Evolutionary conservation across 768 basidiomycete species (phyloP).

Genomic region (Xanthoconium purpureum): DNA sequence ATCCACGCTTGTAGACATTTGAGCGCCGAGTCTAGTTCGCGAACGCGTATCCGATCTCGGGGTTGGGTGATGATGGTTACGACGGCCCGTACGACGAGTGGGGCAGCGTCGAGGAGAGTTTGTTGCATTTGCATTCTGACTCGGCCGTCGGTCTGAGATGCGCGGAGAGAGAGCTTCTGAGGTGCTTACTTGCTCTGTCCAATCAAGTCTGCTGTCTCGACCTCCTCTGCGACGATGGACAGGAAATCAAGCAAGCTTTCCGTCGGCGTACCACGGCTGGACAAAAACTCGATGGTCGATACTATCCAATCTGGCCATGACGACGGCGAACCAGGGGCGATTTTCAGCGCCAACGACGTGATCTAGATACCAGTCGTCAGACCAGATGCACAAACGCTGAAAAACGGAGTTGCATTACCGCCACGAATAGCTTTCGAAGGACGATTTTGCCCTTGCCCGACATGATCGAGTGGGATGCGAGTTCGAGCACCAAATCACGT

Average conservation of each 20-base stretch:
- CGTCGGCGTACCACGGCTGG: constrained; percentile 51
- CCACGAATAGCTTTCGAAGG: constrained; percentile 83
- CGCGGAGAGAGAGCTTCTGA: background rate
- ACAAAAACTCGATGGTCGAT: constrained; percentile 59
- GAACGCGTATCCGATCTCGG: constrained; percentile 26
- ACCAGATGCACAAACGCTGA: background rate
- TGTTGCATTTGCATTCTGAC: constrained; percentile 60
- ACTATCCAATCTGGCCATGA: constrained; percentile 78
- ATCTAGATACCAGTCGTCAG: constrained; percentile 39
- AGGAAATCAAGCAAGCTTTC: constrained; percentile 73
- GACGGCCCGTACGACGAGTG: constrained; percentile 71
- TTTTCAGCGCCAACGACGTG: constrained; percentile 68
- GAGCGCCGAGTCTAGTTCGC: constrained; percentile 66
- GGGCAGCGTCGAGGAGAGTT: constrained; percentile 62
- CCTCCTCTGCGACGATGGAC: constrained; percentile 81
- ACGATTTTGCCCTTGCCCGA: constrained; percentile 64
- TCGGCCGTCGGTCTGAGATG: constrained; percentile 6
- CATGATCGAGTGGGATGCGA: constrained; percentile 64
- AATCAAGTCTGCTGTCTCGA: constrained; percentile 70
- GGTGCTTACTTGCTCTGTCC: constrained; percentile 65
- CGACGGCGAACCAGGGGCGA: constrained; percentile 55
- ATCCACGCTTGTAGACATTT: constrained; percentile 87
- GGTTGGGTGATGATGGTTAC: constrained; percentile 49
- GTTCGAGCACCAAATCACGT: constrained; percentile 63
- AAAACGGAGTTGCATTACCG: constrained; percentile 43